These are phyloP conservation scores for Bruguiera sexangula DNA, from an alignment of 345 rosid species.

Conservation along the genomic window DNA sequence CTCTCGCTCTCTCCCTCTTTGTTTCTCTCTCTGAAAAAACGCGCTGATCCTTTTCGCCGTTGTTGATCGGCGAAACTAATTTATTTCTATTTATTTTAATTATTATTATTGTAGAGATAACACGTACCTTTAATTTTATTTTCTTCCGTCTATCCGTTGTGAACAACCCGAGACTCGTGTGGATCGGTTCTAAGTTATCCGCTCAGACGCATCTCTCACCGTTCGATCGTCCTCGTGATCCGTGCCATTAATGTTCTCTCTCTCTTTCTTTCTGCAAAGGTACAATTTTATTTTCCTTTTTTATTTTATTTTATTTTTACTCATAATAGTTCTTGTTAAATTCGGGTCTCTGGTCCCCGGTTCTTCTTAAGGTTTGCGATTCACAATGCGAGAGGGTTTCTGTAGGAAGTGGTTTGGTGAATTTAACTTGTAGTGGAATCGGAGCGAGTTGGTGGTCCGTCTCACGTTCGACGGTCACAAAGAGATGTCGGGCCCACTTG, in stretches of 20 bases:
- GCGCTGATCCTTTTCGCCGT: constrained; percentile 26
- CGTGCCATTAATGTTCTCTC: neutral
- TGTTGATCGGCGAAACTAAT: constrained; percentile 34
- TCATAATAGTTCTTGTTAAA: constrained; percentile 2
- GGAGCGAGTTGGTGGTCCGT: constrained; percentile 8
- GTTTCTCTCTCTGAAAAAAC: constrained; percentile 1
- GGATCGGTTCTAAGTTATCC: constrained; percentile 16
- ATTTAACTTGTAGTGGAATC: constrained; percentile 7
- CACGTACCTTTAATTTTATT: no score
- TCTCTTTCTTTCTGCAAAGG: neutral
- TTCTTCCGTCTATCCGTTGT: no score
- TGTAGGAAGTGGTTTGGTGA: neutral
- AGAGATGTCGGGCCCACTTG: constrained; percentile 91
- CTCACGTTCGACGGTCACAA: constrained; percentile 4
- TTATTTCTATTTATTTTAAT: constrained; percentile 12
- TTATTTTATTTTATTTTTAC: neutral
- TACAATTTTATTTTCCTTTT: neutral
- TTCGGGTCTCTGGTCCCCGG: neutral
- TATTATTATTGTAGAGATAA: neutral
- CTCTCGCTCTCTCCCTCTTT: neutral
- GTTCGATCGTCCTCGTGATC: constrained; percentile 48
- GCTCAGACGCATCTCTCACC: constrained; percentile 36
- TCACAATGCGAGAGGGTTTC: no score
- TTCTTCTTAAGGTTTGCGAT: neutral
- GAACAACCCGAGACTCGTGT: no score